These are phyloP conservation scores for Pyricularia pennisetigena DNA, from an alignment of 2,329 filamentous ascomycete genomes.

Conservation along the genomic window DNA sequence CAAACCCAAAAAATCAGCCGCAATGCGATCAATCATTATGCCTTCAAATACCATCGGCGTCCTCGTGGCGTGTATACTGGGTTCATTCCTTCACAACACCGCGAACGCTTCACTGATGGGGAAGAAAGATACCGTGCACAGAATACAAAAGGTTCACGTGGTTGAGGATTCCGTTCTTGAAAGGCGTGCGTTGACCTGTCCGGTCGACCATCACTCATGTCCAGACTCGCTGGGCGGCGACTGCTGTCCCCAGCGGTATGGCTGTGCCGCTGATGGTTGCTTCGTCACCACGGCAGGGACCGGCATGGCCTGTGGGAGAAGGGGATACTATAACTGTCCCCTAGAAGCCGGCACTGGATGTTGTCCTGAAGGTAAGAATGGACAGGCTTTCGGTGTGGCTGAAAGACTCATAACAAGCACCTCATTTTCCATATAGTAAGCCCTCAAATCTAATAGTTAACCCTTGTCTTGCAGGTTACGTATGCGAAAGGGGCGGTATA, in stretches of 20 bases:
- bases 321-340: conserved; percentile 30
- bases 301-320: conserved; percentile 22
- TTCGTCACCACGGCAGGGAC: conserved; percentile 33
- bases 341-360: conserved; percentile 24
- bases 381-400: neutral
- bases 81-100: neutral
- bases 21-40: neutral
- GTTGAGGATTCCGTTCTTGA: conserved; percentile 8
- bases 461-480: conserved; percentile 22
- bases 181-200: conserved; percentile 10
- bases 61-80: neutral
- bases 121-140: conserved; percentile 5
- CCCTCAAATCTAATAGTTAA: neutral
- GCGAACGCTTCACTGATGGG: conserved; percentile 1
- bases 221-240: conserved; percentile 29
- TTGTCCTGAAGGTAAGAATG: conserved; percentile 17
- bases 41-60: neutral
- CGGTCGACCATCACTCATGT: conserved; percentile 19
- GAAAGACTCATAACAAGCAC: neutral
- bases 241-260: conserved; percentile 38
- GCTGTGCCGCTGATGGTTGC: conserved; percentile 36
- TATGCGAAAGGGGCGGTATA: conserved; percentile 25
- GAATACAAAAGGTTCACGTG: conserved; percentile 13
- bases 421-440: neutral
- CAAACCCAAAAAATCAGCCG: neutral